Conservation (phyloP, 306 rosid genomes). For the Carpinus fangiana region DNA sequence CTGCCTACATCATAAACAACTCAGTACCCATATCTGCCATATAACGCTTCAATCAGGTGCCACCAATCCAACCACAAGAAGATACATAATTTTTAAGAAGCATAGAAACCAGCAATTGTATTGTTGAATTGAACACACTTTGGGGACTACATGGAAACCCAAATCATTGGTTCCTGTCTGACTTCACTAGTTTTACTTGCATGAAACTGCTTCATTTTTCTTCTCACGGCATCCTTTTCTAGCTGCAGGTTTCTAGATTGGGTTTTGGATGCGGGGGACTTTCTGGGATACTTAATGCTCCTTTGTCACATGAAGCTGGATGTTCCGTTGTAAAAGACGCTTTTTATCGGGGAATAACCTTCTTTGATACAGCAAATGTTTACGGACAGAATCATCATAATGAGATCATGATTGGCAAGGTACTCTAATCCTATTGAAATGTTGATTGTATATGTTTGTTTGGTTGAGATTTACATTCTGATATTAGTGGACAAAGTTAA, state of each 20-base stretch:
- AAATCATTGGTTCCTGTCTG: background rate
- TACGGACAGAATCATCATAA: slow-evolving; percentile 64
- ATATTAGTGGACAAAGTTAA: background rate
- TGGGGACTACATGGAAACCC: background rate
- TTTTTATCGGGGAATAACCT: slow-evolving; percentile 61
- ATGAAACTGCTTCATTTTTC: background rate
- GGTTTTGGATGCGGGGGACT: slow-evolving; percentile 84
- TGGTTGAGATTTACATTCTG: background rate
- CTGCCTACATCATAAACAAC: too few relatives aligned
- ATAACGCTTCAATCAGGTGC: too few relatives aligned
- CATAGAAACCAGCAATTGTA: background rate
- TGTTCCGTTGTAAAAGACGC: slow-evolving; percentile 60
- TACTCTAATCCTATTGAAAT: slow-evolving; percentile 12
- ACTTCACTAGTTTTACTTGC: background rate
- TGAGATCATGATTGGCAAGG: slow-evolving; percentile 77
- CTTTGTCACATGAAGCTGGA: slow-evolving; percentile 71
- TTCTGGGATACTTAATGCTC: slow-evolving; percentile 62
- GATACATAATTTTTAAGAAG: too few relatives aligned
- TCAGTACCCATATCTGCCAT: too few relatives aligned
- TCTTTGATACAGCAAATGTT: slow-evolving; percentile 65
- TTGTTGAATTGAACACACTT: background rate
- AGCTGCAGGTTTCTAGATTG: slow-evolving; percentile 69
- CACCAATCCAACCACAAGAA: too few relatives aligned
- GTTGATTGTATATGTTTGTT: background rate
- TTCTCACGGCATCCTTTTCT: background rate